Evolutionary conservation across 1,284 basidiomycete species (phyloP), one percentile per base, ranked within the genome.

Genomic region (Afroboletus lepidellus): DNA sequence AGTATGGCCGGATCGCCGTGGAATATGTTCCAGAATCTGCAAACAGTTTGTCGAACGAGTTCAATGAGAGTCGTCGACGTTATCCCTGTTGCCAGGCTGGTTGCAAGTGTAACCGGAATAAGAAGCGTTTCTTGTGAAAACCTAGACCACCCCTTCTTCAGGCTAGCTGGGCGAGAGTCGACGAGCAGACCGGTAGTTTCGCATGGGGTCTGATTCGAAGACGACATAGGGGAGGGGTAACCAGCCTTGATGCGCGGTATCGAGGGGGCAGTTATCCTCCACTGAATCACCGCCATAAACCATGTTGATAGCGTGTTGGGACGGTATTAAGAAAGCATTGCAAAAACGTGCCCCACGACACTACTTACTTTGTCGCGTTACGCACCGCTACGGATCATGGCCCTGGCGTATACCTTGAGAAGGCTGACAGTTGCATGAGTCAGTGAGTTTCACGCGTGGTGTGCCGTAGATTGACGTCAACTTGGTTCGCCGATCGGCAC

Each of bases 41-140:
- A 73, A 16, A 63, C 43, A 13, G 60, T 25, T 29, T 54, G 57
- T 20, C 68, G 60, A 4, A 67, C 21, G 25, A 72, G 48, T 25
- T 65, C 63, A 9, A 71, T 33, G 16, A 62, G 44, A 2, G 72
- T 73, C 0, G 72, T 72, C 5, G 55, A 12, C 8, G 59, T 53
- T 21, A 71, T 56, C 2, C 33, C 34, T 9, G 5, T 33, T 3
- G 66, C 69, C 7, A 72, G 48, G 7, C 48, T 57, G 12, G 57
- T 60, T 29, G 56, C 58, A 4, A 69, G 47, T 11, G 58, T 60
- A 5, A 69, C 61, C 0, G 70, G 69, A 24, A 69, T 60, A n/a
- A 72, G 56, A n/a, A 62, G 52, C 2, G 42, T 54, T 21, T 53
- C 51, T 12, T 58, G 50, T 8, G 63, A 53, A 34, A 55, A 42